A percentile compares a stretch with the other conserved stretches of the same genome.
phyloP scores from a whole-genome alignment of 164 flowering plant species.

The Nymphaea colorata region DNA sequence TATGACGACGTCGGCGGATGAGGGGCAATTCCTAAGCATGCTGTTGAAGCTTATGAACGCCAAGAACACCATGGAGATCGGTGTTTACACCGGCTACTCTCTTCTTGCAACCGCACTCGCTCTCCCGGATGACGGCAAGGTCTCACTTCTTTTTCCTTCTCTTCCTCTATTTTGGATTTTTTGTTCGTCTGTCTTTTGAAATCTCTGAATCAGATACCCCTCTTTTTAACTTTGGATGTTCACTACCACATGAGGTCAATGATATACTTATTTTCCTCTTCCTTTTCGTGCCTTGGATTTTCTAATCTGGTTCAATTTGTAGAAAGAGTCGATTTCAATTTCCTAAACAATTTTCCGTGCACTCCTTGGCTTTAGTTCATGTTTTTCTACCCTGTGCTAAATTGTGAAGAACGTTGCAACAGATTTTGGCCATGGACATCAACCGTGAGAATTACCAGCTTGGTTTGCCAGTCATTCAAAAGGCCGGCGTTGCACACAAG shows the following conservation, averaged over 20 bases:
- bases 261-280: too few species aligned
- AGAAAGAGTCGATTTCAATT: too few species aligned
- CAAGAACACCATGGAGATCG: constrained; percentile 63
- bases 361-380: neutral
- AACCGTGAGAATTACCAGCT: constrained; percentile 80
- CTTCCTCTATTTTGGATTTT: neutral
- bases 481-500: constrained; percentile 95
- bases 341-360: too few species aligned
- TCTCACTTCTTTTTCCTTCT: constrained; percentile 1
- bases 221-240: too few species aligned
- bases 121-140: constrained; percentile 60
- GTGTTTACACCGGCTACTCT: constrained; percentile 61
- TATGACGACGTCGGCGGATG: constrained; percentile 68
- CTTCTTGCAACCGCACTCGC: constrained; percentile 65
- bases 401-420: constrained; percentile 2
- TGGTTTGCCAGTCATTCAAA: constrained; percentile 74
- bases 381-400: neutral
- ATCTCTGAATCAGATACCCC: neutral
- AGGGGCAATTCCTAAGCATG: constrained; percentile 59
- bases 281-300: neutral
- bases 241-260: too few species aligned
- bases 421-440: constrained; percentile 95
- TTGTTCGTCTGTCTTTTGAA: neutral
- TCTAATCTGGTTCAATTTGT: neutral
- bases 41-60: constrained; percentile 57